These are phyloP conservation scores for Corymbia calophylla DNA, from an alignment of 441 rosid species.

Conservation along the genomic window DNA sequence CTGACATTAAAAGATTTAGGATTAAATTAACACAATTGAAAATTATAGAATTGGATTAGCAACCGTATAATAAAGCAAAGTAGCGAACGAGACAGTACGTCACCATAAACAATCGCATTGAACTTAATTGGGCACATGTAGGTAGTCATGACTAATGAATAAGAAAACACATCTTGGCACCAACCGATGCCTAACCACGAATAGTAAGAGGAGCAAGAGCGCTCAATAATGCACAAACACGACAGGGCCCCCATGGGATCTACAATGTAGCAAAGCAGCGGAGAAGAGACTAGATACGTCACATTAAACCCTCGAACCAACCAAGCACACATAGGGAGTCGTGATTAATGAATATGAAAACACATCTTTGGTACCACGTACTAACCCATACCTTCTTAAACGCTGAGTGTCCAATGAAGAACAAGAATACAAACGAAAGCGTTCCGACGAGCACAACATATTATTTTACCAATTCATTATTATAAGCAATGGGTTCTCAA, in stretches of 20 bases:
- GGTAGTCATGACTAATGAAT: background rate
- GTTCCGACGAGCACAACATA: background rate
- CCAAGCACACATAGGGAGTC: background rate
- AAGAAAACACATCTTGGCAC: background rate
- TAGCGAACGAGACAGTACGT: background rate
- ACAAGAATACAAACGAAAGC: background rate
- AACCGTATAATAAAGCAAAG: background rate
- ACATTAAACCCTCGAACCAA: no score
- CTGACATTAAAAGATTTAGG: accelerated
- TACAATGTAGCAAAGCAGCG: no score
- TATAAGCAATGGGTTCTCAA: background rate
- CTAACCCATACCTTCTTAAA: background rate
- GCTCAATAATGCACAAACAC: no score
- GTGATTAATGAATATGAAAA: background rate
- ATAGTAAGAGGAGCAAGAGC: background rate
- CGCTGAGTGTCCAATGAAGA: accelerated
- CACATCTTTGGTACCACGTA: no score
- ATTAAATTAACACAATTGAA: accelerated
- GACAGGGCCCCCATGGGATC: no score
- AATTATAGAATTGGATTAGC: background rate
- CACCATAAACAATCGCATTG: background rate
- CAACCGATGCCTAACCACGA: background rate
- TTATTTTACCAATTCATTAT: background rate
- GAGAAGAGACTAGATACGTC: no score
- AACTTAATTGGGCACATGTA: background rate